phyloP scores from a whole-genome alignment of 306 rosid genomes.

The Vicia sativa region DNA sequence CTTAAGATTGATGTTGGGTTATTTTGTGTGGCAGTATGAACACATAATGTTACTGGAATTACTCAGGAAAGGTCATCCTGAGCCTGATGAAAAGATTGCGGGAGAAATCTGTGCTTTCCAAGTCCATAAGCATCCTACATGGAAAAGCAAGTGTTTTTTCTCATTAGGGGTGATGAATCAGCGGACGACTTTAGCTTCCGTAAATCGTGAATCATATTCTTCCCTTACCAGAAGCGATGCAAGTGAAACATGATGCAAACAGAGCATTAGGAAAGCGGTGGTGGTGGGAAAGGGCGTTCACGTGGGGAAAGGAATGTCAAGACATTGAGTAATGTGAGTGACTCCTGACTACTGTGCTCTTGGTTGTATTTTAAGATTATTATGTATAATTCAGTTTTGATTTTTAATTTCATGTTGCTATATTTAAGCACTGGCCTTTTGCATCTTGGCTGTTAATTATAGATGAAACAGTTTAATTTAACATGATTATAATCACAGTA shows the following conservation, averaged over 20 bases:
- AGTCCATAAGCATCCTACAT: constrained; percentile 69
- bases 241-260: constrained; percentile 52
- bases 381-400: constrained; percentile 1
- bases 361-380: too few relatives aligned
- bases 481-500: too few relatives aligned
- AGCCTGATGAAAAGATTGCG: constrained; percentile 61
- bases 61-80: constrained; percentile 73
- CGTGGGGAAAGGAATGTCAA: constrained; percentile 56
- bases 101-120: constrained; percentile 64
- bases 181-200: constrained; percentile 88
- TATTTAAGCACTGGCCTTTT: too few relatives aligned
- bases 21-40: constrained; percentile 69
- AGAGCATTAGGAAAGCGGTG: constrained; percentile 53
- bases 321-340: constrained; percentile 44
- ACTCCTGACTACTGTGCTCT: constrained; percentile 9
- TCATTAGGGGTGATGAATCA: constrained; percentile 65
- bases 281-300: constrained; percentile 56
- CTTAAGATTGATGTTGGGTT: neutral
- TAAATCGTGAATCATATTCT: constrained; percentile 75
- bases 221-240: constrained; percentile 83
- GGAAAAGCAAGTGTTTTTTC: constrained; percentile 84
- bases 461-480: too few relatives aligned
- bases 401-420: neutral
- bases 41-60: constrained; percentile 64
- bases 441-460: too few relatives aligned